Percentiles rank a stretch among this genome's conserved stretches.
These are phyloP conservation scores for Penicillium egyptiacum DNA, from an alignment of 495 filamentous ascomycete genomes.

Conservation along the genomic window DNA sequence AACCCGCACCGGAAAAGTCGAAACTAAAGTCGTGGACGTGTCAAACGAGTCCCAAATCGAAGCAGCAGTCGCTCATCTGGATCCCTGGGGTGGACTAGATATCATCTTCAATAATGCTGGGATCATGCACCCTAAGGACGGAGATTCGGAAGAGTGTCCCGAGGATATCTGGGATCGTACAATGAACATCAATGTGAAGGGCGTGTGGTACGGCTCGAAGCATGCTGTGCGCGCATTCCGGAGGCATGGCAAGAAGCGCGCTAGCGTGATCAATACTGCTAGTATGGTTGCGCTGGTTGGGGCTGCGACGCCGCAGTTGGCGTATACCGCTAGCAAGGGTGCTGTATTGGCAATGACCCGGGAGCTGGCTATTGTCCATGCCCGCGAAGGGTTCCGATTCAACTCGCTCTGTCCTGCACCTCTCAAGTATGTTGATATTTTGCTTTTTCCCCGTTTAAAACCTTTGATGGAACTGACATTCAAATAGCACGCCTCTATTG, in stretches of 20 bases:
- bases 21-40: constrained; percentile 55
- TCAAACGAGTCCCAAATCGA: constrained; percentile 73
- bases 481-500: constrained; percentile 63
- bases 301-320: constrained; percentile 89
- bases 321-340: constrained; percentile 94
- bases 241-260: constrained; percentile 72
- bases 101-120: constrained; percentile 99
- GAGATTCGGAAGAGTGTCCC: constrained; percentile 77
- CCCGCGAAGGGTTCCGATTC: constrained; percentile 81
- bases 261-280: constrained; percentile 91
- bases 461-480: constrained; percentile 56
- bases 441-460: neutral
- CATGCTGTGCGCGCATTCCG: constrained; percentile 83
- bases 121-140: constrained; percentile 94
- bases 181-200: constrained; percentile 95
- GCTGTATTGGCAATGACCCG: constrained; percentile 86
- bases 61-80: constrained; percentile 64
- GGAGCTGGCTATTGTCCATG: constrained; percentile 80
- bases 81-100: constrained; percentile 88
- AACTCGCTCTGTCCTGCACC: constrained; percentile 92
- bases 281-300: constrained; percentile 91
- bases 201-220: constrained; percentile 95
- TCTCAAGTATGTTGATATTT: constrained; percentile 59
- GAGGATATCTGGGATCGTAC: constrained; percentile 96
- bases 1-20: constrained; percentile 51